Conservation (phyloP, 1,284 basidiomycete genomes). For the Cryptococcus hybrid region DNA sequence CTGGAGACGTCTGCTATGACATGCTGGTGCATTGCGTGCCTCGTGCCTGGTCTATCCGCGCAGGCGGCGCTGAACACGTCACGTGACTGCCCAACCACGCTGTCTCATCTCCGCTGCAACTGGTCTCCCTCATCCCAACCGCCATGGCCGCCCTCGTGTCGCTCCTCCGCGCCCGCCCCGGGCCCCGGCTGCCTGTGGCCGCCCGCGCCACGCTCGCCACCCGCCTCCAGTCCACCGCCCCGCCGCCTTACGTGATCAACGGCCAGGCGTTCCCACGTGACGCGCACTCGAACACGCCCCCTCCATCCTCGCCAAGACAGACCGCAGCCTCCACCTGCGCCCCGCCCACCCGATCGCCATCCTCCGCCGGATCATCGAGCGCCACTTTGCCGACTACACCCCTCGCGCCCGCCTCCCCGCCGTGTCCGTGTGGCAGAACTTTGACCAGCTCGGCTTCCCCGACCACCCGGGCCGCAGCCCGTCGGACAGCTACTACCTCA, state of each 20-base stretch:
- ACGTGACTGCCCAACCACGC: no score
- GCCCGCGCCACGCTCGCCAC: not conserved
- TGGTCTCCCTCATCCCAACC: no score
- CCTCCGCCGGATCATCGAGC: slow-evolving; percentile 79
- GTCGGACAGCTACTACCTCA: slow-evolving; percentile 96
- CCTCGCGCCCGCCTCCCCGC: slow-evolving; percentile 62
- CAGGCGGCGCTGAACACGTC: no score
- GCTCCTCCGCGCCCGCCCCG: no score
- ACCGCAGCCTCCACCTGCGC: slow-evolving; percentile 70
- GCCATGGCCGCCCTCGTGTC: not conserved
- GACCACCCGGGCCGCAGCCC: slow-evolving; percentile 90
- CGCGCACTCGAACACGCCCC: slow-evolving; percentile 79
- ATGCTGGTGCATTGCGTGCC: no score
- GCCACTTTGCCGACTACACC: slow-evolving; percentile 67
- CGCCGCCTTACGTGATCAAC: slow-evolving; percentile 25
- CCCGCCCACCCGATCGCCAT: slow-evolving; percentile 82
- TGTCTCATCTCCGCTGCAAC: no score
- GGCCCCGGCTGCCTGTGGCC: not conserved
- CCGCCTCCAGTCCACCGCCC: not conserved
- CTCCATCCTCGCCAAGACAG: slow-evolving; percentile 72
- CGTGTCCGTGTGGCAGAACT: slow-evolving; percentile 89
- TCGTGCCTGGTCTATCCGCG: no score
- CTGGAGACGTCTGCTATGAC: no score
- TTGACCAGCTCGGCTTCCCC: slow-evolving; percentile 92
- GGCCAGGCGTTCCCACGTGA: slow-evolving; percentile 61